Evolutionary conservation across 2,329 filamentous ascomycete genomes (phyloP).

Genomic region (Neopestalotiopsis rosae): DNA sequence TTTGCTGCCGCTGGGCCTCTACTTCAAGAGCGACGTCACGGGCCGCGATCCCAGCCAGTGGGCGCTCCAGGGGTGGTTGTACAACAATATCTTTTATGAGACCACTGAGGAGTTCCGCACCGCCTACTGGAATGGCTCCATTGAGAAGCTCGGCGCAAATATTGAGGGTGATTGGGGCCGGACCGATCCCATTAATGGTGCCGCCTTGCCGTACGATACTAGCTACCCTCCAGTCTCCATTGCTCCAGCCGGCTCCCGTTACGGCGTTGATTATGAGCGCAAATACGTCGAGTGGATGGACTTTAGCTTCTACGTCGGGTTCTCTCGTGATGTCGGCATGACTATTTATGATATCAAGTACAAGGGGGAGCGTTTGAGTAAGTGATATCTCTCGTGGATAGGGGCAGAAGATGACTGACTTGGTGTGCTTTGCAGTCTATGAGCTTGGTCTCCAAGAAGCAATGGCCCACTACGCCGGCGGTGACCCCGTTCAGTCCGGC

Average conservation of each 20-base stretch:
- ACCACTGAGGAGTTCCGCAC: conserved; percentile 52
- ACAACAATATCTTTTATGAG: conserved; percentile 58
- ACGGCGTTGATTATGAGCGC: conserved; percentile 44
- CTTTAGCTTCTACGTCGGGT: conserved; percentile 57
- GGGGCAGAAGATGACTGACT: not conserved
- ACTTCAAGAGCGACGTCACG: conserved; percentile 51
- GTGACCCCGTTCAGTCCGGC: conserved; percentile 51
- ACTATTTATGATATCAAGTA: conserved; percentile 56
- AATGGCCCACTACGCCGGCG: conserved; percentile 56
- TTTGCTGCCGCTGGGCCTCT: conserved; percentile 51
- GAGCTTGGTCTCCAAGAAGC: conserved; percentile 62
- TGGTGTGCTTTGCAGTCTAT: conserved; percentile 45
- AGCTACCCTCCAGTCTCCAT: conserved; percentile 43
- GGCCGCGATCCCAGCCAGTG: conserved; percentile 56
- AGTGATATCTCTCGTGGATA: not conserved
- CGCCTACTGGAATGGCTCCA: conserved; percentile 47
- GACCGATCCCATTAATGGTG: conserved; percentile 44
- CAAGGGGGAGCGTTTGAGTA: conserved; percentile 54
- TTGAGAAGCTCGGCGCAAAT: conserved; percentile 52
- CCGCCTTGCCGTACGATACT: conserved; percentile 41
- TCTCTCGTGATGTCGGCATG: conserved; percentile 53
- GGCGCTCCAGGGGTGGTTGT: conserved; percentile 58
- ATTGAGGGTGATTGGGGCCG: conserved; percentile 53
- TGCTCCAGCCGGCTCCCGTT: conserved; percentile 46
- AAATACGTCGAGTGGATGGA: conserved; percentile 58